Evolutionary conservation across 805 yeast genomes (phyloP).

Genomic region (Yarrowia divulgata): DNA sequence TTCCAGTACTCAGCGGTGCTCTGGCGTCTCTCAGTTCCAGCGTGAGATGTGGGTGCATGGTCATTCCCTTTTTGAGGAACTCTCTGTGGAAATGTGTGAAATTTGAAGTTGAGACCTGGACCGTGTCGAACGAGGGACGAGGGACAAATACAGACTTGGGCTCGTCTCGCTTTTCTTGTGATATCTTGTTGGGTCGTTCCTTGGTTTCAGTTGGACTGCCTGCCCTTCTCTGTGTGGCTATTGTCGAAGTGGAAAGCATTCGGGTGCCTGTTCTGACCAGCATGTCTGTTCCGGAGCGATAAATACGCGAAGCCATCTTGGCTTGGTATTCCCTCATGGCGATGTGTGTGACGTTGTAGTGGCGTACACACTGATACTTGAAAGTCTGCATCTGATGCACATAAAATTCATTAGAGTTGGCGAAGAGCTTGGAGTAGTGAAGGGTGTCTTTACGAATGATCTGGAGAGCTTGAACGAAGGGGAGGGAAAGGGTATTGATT

Average conservation of each 20-base stretch:
- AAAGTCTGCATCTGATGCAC: constrained; percentile 33
- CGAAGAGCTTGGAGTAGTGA: background rate
- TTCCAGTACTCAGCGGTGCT: constrained; percentile 86
- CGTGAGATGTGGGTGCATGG: constrained; percentile 69
- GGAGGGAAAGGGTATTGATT: no score
- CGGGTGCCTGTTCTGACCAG: background rate
- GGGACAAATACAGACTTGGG: constrained; percentile 12
- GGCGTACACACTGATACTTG: constrained; percentile 5
- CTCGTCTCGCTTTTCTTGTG: background rate
- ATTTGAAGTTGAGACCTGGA: constrained; percentile 21
- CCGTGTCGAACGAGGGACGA: constrained; percentile 1
- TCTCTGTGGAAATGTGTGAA: constrained; percentile 38
- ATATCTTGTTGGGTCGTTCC: background rate
- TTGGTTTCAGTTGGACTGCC: background rate
- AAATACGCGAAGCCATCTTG: constrained; percentile 8
- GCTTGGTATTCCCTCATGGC: constrained; percentile 13
- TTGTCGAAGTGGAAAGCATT: background rate
- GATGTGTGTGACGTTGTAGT: constrained; percentile 7
- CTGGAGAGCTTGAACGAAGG: no score
- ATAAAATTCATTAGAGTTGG: constrained; percentile 8
- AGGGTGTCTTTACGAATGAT: no score
- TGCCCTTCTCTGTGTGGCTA: background rate
- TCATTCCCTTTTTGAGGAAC: constrained; percentile 35
- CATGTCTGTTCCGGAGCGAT: background rate
- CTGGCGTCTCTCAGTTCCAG: constrained; percentile 87